Base-by-base conservation (phyloP, 495 filamentous ascomycete species). In the Opeltia flavorubescens region DNA sequence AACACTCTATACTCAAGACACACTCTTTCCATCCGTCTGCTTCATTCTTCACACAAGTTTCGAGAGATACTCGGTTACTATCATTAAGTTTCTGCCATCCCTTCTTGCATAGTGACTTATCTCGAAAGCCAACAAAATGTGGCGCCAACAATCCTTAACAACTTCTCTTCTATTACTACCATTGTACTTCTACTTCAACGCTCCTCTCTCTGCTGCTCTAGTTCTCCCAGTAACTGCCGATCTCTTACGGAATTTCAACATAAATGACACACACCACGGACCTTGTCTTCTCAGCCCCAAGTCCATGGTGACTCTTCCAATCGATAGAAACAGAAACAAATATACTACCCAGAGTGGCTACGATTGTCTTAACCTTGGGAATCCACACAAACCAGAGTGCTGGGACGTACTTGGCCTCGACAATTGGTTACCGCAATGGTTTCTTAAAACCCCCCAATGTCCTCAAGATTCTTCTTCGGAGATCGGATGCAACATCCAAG, bases 381-480 rank as follows among this genome's bases (percentile, higher is more conserved):
- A 17, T 17, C 21, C 30, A 23, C 35, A 36, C 13, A 17, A 24
- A 20, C 21, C 45, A 5, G 25, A 39, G 1, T 48, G 45, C 26
- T 48, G 45, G 45, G 33, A 28, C 6, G 21, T 48, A 27, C 45
- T 48, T 24, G 23, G 29, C 4, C 23, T 48, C 7, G 17, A 38
- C 15, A n/a, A 26, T 5, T 48, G 45, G 45, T 38, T 48, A 27
- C 45, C 45, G 6, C 31, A 27, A 28, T 48, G 45, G 45, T 48
- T 48, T 28, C 30, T 17, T 24, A 18, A 48, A 26, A 48, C 23
- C 3, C 35, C 45, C 12, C 21, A 36, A 40, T 48, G 45, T 29
- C 5, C 20, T 8, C 42, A 25, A 17, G 20, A 23, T 13, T 8
- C 31, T 39, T 4, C 18, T 5, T 40, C 20, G 3, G n/a, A 27